Evolutionary conservation across 2,329 filamentous ascomycete genomes (phyloP).

Genomic region (Paracoccidioides lutzii): DNA sequence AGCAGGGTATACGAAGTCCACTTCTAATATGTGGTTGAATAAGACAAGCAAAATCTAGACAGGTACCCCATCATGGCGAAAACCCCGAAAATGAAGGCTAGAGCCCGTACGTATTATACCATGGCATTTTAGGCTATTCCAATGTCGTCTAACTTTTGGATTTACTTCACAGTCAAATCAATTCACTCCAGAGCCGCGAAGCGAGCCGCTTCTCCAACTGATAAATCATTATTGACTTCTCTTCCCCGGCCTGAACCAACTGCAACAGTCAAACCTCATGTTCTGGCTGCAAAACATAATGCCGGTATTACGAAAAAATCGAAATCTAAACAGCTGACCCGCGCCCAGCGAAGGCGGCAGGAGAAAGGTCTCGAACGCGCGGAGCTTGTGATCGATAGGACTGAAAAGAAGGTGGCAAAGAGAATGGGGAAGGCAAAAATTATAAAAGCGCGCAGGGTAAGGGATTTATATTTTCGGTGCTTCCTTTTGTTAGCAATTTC

Average conservation of each 20-base stretch:
- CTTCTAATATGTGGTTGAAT: not conserved
- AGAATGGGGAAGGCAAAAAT: slow-evolving; percentile 37
- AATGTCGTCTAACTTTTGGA: slow-evolving; percentile 3
- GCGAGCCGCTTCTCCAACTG: slow-evolving; percentile 42
- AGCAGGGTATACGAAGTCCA: no score
- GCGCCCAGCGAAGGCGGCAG: slow-evolving; percentile 41
- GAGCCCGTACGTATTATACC: slow-evolving; percentile 12
- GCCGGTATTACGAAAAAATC: slow-evolving; percentile 41
- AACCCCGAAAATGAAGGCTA: slow-evolving; percentile 21
- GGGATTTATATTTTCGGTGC: not conserved
- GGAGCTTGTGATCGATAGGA: slow-evolving; percentile 41
- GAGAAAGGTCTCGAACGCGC: slow-evolving; percentile 44
- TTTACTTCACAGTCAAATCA: slow-evolving; percentile 34
- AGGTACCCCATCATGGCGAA: slow-evolving; percentile 23
- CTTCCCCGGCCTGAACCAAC: slow-evolving; percentile 30
- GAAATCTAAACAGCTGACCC: slow-evolving; percentile 36
- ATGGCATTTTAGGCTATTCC: no score
- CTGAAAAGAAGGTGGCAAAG: slow-evolving; percentile 43
- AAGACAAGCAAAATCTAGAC: not conserved
- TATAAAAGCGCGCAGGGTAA: slow-evolving; percentile 36
- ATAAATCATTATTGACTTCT: slow-evolving; percentile 37
- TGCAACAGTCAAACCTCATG: slow-evolving; percentile 29
- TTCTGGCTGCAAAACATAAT: slow-evolving; percentile 37
- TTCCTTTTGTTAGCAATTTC: not conserved
- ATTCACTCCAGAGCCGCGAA: slow-evolving; percentile 47